Evolutionary conservation across 139 green algal genomes (phyloP).

Genomic region (Coccomyxa sp.): DNA sequence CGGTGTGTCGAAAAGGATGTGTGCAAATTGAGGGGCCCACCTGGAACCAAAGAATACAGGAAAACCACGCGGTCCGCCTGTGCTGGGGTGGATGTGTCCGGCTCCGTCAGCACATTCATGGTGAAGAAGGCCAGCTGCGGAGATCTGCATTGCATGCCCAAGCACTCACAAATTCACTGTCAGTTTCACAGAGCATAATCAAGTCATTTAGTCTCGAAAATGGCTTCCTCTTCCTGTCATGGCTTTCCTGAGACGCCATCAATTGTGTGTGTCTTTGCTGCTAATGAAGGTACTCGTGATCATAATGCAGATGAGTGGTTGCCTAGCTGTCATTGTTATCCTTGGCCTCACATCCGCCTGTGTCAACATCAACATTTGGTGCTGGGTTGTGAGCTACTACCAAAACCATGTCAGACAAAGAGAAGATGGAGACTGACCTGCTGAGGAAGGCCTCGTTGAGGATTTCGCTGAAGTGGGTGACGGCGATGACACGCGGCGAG

Average conservation of each 20-base stretch:
- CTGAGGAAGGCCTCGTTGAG: constrained; percentile 28
- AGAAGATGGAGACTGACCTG: too few relatives aligned
- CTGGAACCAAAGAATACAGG: constrained; percentile 63
- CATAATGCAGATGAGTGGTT: not conserved
- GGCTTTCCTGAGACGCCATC: not conserved
- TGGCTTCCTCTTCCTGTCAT: not conserved
- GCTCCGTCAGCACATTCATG: constrained; percentile 54
- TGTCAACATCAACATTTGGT: too few relatives aligned
- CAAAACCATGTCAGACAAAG: too few relatives aligned
- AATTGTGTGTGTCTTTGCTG: not conserved
- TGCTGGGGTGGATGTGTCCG: too few relatives aligned
- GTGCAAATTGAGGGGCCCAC: not conserved
- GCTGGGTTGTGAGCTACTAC: too few relatives aligned
- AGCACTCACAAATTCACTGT: not conserved
- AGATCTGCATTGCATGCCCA: constrained; percentile 12
- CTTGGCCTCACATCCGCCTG: too few relatives aligned
- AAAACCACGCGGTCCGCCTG: constrained; percentile 49
- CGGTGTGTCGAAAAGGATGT: not conserved
- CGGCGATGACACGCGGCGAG: constrained; percentile 56
- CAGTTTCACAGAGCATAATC: not conserved
- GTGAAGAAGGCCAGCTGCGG: constrained; percentile 56
- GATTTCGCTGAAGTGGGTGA: constrained; percentile 81
- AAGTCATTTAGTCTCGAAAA: not conserved
- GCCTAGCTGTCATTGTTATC: too few relatives aligned
- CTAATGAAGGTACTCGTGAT: too few relatives aligned